Percentiles rank a stretch among this genome's conserved stretches.
Evolutionary conservation across 2,329 filamentous ascomycete genomes (phyloP).

Genomic region (Coniochaeta hoffmannii): DNA sequence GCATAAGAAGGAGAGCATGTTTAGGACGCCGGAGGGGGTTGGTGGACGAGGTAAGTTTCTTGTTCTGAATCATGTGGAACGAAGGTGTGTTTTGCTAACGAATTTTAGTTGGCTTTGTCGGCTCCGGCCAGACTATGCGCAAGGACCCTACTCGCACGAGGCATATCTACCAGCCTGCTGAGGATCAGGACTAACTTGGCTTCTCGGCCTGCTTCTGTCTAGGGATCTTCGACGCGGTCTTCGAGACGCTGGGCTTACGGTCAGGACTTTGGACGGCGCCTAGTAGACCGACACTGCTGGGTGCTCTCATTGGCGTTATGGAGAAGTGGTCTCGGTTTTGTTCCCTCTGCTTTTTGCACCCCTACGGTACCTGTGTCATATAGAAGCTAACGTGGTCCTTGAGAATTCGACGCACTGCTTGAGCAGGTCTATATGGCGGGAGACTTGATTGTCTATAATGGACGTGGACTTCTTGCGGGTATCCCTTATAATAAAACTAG

Average conservation of each 20-base stretch:
- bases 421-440: neutral
- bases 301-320: neutral
- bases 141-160: constrained; percentile 78
- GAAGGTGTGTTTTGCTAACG: constrained; percentile 19
- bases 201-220: neutral
- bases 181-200: constrained; percentile 58
- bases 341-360: neutral
- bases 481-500: neutral
- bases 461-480: no score
- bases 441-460: neutral
- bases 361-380: neutral
- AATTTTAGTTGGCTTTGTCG: constrained; percentile 79
- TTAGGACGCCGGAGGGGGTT: constrained; percentile 81
- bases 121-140: constrained; percentile 91
- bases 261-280: neutral
- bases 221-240: neutral
- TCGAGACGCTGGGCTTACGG: neutral
- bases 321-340: neutral
- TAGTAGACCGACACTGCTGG: neutral
- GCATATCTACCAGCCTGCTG: constrained; percentile 75
- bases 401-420: neutral
- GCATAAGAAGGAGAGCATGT: constrained; percentile 89
- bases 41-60: constrained; percentile 67
- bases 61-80: neutral
- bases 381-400: constrained; percentile 1